Base-by-base conservation (phyloP, 345 rosid species). In the Isatis tinctoria region DNA sequence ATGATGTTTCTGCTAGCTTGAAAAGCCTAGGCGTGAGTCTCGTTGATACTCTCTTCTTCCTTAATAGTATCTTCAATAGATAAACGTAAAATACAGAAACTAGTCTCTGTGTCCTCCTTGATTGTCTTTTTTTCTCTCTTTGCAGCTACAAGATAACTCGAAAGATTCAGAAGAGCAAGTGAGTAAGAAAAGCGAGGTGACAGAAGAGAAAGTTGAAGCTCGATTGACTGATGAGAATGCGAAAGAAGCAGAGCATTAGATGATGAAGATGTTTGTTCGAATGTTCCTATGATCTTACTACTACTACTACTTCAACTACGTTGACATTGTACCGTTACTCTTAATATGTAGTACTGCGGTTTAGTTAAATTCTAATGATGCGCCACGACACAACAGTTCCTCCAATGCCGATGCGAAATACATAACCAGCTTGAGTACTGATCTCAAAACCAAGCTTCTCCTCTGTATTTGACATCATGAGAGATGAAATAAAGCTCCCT, bases 1-100 rank as follows among this genome's bases (percentile, higher is more conserved):
- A 88, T 59, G 94, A 90, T 80, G 90, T 87, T 60, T 45, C 89
- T 0, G 73, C 87, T 26, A 90, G 87, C 82, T 67, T 90, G 36
- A 82, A 82, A 73, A 85, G 80, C 78, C 76, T 90, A 30, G 97
- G 93, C 79, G 97, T 90, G 62, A 43, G 72, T 67, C 39, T 60
- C 65, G 2, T 27, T 11, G 6, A 70, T 44, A 30, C 27, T 3
- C 74, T 67, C 36, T 30, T 32, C 56, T 30, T 49, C 24, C 41
- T 60, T 6, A 35, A 9, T 6, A 44, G 49, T n/a, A 44, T 43
- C 62, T 28, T 6, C 7, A 7, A 44, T 17, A 44, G 8, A 44
- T 44, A 44, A 44, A 44, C 32, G 32, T 65, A 16, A 27, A 26
- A 7, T 30, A 2, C 3, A 1, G 2, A 57, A 12, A 43, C 33